Percentiles rank a stretch among this genome's conserved stretches.
Conservation (phyloP, 2,329 filamentous ascomycete species). For the Fusarium palustre region DNA sequence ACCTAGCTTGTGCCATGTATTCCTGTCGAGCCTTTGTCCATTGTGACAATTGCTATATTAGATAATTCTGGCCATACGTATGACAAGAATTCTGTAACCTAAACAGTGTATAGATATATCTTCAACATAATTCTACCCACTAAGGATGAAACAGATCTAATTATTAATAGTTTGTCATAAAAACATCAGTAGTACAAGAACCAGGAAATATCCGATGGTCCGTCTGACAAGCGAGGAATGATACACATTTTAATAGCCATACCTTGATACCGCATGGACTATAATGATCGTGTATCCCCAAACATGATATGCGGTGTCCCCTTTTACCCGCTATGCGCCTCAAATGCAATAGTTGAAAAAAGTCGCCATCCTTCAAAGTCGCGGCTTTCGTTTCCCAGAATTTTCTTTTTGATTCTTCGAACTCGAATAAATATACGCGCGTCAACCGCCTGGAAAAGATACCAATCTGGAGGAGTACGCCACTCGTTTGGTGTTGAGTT, state of each 20-base stretch:
- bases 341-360: slow-evolving; percentile 42
- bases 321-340: slow-evolving; percentile 48
- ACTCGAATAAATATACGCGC: slow-evolving; percentile 17
- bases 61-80: background rate
- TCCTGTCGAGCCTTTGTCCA: background rate
- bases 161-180: slow-evolving; percentile 41
- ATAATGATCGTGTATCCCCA: slow-evolving; percentile 19
- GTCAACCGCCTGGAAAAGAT: slow-evolving; percentile 23
- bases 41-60: background rate
- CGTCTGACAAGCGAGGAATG: slow-evolving; percentile 30
- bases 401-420: slow-evolving; percentile 22
- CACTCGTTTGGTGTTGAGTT: background rate
- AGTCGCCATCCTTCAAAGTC: slow-evolving; percentile 13
- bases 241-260: slow-evolving; percentile 24
- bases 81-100: background rate
- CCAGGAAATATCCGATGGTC: slow-evolving; percentile 15
- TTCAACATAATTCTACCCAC: slow-evolving; percentile 1
- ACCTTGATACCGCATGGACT: slow-evolving; percentile 23
- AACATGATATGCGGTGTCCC: slow-evolving; percentile 36
- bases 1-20: background rate
- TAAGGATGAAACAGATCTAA: slow-evolving; percentile 15
- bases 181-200: slow-evolving; percentile 39
- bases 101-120: background rate
- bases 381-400: slow-evolving; percentile 10
- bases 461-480: slow-evolving; percentile 21